Percentiles rank a stretch among this genome's conserved stretches.
These are phyloP conservation scores for Nepenthes gracilis DNA, from an alignment of 148 eudicot genomes.

Conservation along the genomic window DNA sequence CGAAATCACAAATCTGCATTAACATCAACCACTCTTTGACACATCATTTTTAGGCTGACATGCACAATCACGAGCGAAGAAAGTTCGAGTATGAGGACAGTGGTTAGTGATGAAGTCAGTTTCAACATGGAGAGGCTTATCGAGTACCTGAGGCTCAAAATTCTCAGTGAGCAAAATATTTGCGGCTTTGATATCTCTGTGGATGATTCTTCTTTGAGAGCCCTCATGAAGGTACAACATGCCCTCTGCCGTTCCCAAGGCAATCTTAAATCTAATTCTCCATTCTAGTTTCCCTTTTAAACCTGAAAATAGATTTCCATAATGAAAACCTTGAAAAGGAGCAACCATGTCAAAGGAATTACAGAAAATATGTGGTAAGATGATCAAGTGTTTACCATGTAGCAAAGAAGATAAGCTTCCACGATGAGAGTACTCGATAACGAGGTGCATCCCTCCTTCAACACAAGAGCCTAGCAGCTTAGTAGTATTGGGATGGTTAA, in stretches of 20 bases:
- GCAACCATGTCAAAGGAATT: not conserved
- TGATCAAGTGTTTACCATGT: constrained; percentile 33
- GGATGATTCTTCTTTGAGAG: constrained; percentile 75
- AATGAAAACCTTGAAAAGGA: not conserved
- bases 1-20: constrained; percentile 79
- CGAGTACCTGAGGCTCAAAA: constrained; percentile 69
- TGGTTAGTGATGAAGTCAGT: not conserved
- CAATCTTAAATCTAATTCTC: constrained; percentile 64
- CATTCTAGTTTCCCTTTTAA: constrained; percentile 38
- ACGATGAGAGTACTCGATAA: constrained; percentile 59
- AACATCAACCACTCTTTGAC: not conserved
- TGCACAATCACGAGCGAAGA: too few relatives aligned
- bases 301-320: constrained; percentile 16
- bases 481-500: constrained; percentile 65
- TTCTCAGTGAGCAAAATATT: constrained; percentile 61
- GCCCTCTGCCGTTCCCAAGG: constrained; percentile 78
- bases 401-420: constrained; percentile 82
- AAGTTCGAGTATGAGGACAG: not conserved
- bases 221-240: constrained; percentile 74
- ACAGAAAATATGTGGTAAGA: not conserved
- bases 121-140: not conserved
- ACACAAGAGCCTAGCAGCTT: constrained; percentile 86
- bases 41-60: too few relatives aligned
- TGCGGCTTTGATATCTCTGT: constrained; percentile 86
- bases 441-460: constrained; percentile 85